Conservation (phyloP, 768 basidiomycete genomes). For the Serendipita sp. region DNA sequence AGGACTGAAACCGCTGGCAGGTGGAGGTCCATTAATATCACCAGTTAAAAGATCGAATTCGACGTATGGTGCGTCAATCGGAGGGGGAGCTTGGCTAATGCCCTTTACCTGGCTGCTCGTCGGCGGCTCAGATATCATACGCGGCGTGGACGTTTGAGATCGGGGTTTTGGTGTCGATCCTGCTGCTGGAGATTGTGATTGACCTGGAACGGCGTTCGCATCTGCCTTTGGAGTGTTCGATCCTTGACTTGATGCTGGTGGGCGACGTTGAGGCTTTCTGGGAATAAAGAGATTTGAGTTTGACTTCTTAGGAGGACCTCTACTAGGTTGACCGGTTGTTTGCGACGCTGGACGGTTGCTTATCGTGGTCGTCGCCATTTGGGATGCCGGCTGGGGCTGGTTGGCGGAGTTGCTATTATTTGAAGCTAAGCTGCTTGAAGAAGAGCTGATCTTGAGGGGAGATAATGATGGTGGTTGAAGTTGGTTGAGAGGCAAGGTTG, state of each 20-base stretch:
- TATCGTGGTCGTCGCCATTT: not conserved
- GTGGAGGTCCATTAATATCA: not conserved
- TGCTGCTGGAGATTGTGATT: not conserved
- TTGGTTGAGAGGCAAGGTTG: not conserved
- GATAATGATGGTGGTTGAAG: conserved; percentile 4
- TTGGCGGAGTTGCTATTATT: not conserved
- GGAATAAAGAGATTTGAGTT: conserved; percentile 6
- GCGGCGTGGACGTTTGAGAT: not conserved
- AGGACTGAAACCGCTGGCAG: not conserved
- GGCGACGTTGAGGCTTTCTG: not conserved
- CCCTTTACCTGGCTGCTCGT: not conserved
- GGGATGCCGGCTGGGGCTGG: not conserved
- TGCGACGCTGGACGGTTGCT: not conserved
- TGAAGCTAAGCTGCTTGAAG: not conserved
- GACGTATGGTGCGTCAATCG: not conserved
- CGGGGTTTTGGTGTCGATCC: not conserved
- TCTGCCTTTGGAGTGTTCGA: not conserved
- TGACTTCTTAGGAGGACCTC: not conserved
- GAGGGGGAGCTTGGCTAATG: not conserved
- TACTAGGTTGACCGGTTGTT: not conserved
- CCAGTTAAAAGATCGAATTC: conserved; percentile 3
- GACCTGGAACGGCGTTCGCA: not conserved
- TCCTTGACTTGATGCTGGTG: not conserved
- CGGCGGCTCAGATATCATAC: not conserved
- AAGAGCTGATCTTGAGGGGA: conserved; percentile 1